Evolutionary conservation across 1,284 basidiomycete genomes (phyloP).

Genomic region (Tremellales sp.): DNA sequence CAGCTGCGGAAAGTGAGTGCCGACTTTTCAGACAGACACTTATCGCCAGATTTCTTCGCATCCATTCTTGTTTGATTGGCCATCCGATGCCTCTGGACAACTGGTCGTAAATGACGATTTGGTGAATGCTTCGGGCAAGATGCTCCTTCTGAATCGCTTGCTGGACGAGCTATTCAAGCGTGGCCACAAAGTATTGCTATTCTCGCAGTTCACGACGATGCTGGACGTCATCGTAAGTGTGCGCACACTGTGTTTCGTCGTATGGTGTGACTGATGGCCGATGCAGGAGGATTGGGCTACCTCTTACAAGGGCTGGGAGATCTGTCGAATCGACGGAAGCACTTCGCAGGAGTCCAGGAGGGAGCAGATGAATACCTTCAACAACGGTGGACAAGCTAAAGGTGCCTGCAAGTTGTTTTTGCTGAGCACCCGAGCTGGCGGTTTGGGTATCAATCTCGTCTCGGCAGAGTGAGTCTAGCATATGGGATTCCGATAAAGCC

Average conservation of each 20-base stretch:
- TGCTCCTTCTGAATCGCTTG: conserved; percentile 89
- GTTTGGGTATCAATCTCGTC: conserved; percentile 85
- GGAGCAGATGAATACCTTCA: conserved; percentile 80
- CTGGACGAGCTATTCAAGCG: conserved; percentile 76
- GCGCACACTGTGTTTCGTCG: background rate
- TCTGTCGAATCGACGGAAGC: conserved; percentile 87
- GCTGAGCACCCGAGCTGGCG: conserved; percentile 87
- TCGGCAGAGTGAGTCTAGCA: conserved; percentile 66
- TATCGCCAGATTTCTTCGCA: conserved; percentile 71
- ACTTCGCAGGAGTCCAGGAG: conserved; percentile 75
- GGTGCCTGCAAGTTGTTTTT: conserved; percentile 77
- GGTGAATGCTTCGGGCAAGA: conserved; percentile 86
- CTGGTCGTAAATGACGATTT: conserved; percentile 68
- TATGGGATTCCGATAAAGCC: background rate
- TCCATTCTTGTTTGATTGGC: conserved; percentile 90
- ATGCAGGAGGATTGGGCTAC: conserved; percentile 71
- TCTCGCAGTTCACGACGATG: conserved; percentile 94
- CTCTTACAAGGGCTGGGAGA: conserved; percentile 70
- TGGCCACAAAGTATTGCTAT: conserved; percentile 86
- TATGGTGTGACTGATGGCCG: background rate
- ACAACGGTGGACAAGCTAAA: conserved; percentile 62
- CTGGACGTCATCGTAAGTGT: conserved; percentile 76
- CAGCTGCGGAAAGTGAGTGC: conserved; percentile 66
- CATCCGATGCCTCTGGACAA: conserved; percentile 61
- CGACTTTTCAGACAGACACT: background rate